Evolutionary conservation across 345 rosid genomes (phyloP).

Genomic region (Lumnitzera racemosa): DNA sequence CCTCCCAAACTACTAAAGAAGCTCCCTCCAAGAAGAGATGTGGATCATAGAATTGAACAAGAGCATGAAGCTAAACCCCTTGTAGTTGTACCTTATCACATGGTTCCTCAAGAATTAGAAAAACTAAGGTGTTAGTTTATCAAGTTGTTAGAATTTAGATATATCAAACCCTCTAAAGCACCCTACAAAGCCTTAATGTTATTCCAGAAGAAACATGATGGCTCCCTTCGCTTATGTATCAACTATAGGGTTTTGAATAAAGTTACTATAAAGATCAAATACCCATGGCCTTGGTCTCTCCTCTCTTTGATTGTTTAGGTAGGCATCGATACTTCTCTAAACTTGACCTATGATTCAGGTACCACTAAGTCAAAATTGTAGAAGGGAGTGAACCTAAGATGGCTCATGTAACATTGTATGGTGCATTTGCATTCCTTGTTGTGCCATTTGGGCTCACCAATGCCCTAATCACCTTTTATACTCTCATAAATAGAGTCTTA

Average conservation of each 20-base stretch:
- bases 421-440: neutral
- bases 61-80: too few relatives aligned
- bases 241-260: slow-evolving; percentile 5
- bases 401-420: neutral
- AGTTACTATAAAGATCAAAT: slow-evolving; percentile 2
- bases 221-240: neutral
- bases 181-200: neutral
- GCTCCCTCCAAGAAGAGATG: too few relatives aligned
- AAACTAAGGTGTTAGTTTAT: neutral
- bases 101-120: neutral
- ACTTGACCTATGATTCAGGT: neutral
- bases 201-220: slow-evolving; percentile 10
- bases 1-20: too few relatives aligned
- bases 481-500: neutral
- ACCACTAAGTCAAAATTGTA: neutral
- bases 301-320: neutral
- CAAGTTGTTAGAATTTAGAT: slow-evolving; percentile 1
- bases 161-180: slow-evolving; percentile 1
- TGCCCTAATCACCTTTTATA: slow-evolving; percentile 1
- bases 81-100: neutral
- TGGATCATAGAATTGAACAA: too few relatives aligned
- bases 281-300: neutral
- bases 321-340: neutral
- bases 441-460: slow-evolving; percentile 2
- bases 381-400: neutral